Base-by-base conservation (phyloP, 2,329 filamentous ascomycete species). In the Nemania sp. region DNA sequence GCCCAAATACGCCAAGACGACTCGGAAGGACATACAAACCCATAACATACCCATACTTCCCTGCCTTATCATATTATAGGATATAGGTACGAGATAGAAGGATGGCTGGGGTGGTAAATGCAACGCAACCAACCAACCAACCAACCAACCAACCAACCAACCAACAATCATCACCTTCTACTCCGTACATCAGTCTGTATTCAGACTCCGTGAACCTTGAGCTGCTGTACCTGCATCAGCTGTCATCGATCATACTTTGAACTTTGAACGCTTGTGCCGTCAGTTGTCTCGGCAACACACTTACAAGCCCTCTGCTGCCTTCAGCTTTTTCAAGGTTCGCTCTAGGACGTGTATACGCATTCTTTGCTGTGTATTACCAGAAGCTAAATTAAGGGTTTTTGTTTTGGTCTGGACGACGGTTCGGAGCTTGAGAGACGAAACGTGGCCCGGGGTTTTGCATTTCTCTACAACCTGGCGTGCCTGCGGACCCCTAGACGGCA, bases 141-240 rank as follows among this genome's bases (percentile, higher is more conserved):
- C n/a, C n/a, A n/a, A n/a, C n/a, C n/a, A n/a, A n/a, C n/a, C n/a
- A n/a, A n/a, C n/a, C n/a, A n/a, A n/a, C n/a, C n/a, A n/a, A n/a
- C n/a, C n/a, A n/a, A n/a, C n/a, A n/a, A n/a, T n/a, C n/a, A 29
- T 37, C 47, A 17, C 47, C 21, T 52, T n/a, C 25, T 20, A 32
- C 57, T n/a, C n/a, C n/a, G n/a, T 45, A 39, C 57, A 34, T 48
- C 42, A 48, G 39, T 40, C 25, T 47, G 53, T 18, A 15, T 47
- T 49, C 34, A 50, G n/a, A 54, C 15, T 40, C 45, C 62, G 65
- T 67, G 67, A 65, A 62, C 65, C 67, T 64, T 62, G 57, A 48
- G 61, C 17, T 55, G 54, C 57, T 64, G 69, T 71, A 69, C 69
- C 69, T 71, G 68, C 69, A 60, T 71, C 54, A 64, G 54, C 57